Evolutionary conservation across 2,329 filamentous ascomycete genomes (phyloP).

Genomic region (Stylonectria norvegica): DNA sequence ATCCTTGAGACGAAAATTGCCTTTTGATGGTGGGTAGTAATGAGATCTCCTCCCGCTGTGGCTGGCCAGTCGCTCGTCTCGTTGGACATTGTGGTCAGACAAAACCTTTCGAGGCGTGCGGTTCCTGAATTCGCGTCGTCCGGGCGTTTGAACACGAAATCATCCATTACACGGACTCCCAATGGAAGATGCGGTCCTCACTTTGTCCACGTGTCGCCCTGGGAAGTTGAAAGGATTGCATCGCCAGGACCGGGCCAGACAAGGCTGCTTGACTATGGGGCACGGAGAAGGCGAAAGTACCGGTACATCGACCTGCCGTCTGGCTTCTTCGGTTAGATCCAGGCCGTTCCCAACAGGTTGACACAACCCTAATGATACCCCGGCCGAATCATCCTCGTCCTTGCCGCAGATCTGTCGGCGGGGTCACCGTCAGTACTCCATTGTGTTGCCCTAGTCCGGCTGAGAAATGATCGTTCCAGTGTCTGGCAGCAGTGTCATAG

Average conservation of each 20-base stretch:
- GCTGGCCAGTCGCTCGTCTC: not conserved
- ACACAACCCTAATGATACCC: not conserved
- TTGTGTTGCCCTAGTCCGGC: slow-evolving; percentile 2
- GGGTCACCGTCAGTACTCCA: slow-evolving; percentile 8
- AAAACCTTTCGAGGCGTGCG: slow-evolving; percentile 1
- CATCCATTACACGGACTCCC: slow-evolving; percentile 4
- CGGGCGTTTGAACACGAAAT: too few relatives aligned
- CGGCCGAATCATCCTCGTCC: slow-evolving; percentile 6
- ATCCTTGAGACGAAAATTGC: not conserved
- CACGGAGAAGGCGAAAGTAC: slow-evolving; percentile 8
- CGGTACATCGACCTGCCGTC: slow-evolving; percentile 7
- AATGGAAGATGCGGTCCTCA: slow-evolving; percentile 4
- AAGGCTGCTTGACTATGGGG: not conserved
- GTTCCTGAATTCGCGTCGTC: slow-evolving; percentile 9
- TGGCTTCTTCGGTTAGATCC: slow-evolving; percentile 8
- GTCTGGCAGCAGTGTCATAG: slow-evolving; percentile 1
- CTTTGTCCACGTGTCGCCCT: slow-evolving; percentile 8
- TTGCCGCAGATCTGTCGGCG: slow-evolving; percentile 7
- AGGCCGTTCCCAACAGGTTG: slow-evolving; percentile 4
- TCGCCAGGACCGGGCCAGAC: slow-evolving; percentile 1
- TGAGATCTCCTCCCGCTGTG: slow-evolving; percentile 2
- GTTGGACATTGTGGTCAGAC: slow-evolving; percentile 10
- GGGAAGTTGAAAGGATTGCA: slow-evolving; percentile 2
- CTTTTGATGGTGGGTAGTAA: not conserved
- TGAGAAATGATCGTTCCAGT: not conserved